phyloP scores from a whole-genome alignment of 331 rosid genomes.

The Saraca asoca region DNA sequence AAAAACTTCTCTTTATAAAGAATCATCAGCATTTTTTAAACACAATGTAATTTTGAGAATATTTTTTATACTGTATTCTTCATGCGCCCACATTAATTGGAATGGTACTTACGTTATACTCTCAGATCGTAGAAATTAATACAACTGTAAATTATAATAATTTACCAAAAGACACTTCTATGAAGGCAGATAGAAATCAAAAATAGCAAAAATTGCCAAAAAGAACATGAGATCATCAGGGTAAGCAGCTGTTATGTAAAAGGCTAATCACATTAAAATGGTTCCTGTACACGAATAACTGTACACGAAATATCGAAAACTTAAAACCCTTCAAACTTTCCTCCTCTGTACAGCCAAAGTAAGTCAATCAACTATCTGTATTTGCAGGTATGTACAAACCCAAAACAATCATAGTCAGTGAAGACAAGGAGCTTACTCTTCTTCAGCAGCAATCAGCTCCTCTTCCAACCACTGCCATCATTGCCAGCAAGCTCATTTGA shows the following conservation, averaged over 20 bases:
- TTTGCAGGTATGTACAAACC: slow-evolving; percentile 57
- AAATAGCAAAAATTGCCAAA: neutral
- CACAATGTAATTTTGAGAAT: too few species aligned
- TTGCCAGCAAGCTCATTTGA: slow-evolving; percentile 25
- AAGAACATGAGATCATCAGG: too few species aligned
- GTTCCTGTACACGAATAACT: slow-evolving; percentile 41
- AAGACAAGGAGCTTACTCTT: slow-evolving; percentile 47
- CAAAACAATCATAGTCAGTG: slow-evolving; percentile 57
- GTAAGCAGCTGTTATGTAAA: slow-evolving; percentile 20
- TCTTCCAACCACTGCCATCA: slow-evolving; percentile 31
- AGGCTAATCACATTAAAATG: slow-evolving; percentile 21
- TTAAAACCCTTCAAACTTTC: slow-evolving; percentile 31
- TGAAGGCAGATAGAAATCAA: neutral
- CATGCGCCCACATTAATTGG: too few species aligned
- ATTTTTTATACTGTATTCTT: too few species aligned
- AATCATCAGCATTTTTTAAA: too few species aligned
- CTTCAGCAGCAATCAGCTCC: slow-evolving; percentile 41
- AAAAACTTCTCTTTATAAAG: too few species aligned
- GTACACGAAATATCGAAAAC: slow-evolving; percentile 38
- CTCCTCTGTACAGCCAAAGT: slow-evolving; percentile 46
- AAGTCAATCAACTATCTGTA: slow-evolving; percentile 41
- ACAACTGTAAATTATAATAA: too few species aligned
- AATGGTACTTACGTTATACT: too few species aligned
- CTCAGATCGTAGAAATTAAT: too few species aligned
- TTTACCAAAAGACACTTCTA: too few species aligned